Evolutionary conservation across 1,284 basidiomycete genomes (phyloP), one percentile per base, ranked within the genome.

Genomic region (Acaromyces ingoldii): DNA sequence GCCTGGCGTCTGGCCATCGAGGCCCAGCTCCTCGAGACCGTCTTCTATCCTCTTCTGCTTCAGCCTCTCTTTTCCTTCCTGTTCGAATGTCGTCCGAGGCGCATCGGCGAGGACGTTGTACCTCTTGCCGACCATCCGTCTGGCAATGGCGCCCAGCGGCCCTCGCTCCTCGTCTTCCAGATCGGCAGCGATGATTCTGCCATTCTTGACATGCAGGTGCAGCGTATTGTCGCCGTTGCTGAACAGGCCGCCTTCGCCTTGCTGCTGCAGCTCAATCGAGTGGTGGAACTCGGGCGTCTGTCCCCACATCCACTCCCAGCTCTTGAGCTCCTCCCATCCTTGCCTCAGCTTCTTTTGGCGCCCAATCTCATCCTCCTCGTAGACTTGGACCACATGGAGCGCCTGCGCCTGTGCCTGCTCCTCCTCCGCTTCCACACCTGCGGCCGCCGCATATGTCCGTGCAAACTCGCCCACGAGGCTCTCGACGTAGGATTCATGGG

Each of bases 231-330:
- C n/a, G n/a, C n/a, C n/a, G n/a, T n/a, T n/a, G 31, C n/a, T 19
- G n/a, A 51, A 49, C 15, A 29, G 15, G 3, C 22, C 10, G 10
- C 6, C 19, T 15, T n/a, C 46, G n/a, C 50, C 53, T 22, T 59
- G 51, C 15, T 42, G 26, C 41, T 25, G 21, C 19, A 28, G 17
- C 6, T 51, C 57, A 6, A 70, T 51, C 1, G 44, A 34, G 56
- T 80, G 78, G 0, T 75, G 86, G 73, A 98, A 97, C 72, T 93
- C 88, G 48, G 93, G 93, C 0, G 92, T 95, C 72, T 95, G 89
- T 0, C 92, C 93, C 69, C 84, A 96, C 26, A 83, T 80, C 91
- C 92, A 98, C 22, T 88, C 82, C 95, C 93, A 97, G 34, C 82
- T 85, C 87, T 92, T 70, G 17, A 57, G 42, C 25, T 70, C 67